A percentile compares a stretch with the other conserved stretches of the same genome.
These are phyloP conservation scores for Lentinus tigrinus DNA, from an alignment of 768 basidiomycete genomes.

Conservation along the genomic window DNA sequence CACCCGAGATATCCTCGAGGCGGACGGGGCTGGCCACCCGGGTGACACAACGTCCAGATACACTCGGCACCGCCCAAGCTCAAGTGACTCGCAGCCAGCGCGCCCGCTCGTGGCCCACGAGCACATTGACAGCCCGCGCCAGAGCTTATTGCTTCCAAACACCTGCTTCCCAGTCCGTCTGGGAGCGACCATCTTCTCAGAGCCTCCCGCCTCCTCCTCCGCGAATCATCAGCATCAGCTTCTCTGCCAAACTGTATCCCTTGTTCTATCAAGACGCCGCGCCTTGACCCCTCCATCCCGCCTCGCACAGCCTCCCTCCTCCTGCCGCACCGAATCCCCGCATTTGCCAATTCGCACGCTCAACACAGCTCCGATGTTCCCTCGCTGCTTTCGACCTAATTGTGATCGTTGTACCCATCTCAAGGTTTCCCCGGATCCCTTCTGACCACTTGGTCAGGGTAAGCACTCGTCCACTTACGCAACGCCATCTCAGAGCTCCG, in stretches of 20 bases:
- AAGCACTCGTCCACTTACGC: slow-evolving; percentile 8
- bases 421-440: slow-evolving; percentile 7
- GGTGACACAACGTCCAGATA: slow-evolving; percentile 5
- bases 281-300: neutral
- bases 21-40: neutral
- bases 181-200: slow-evolving; percentile 5
- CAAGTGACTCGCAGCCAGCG: slow-evolving; percentile 7
- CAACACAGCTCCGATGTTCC: slow-evolving; percentile 2
- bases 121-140: slow-evolving; percentile 14
- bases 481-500: slow-evolving; percentile 11
- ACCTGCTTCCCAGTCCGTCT: slow-evolving; percentile 5
- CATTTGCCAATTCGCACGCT: slow-evolving; percentile 3
- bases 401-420: slow-evolving; percentile 16
- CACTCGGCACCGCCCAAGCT: slow-evolving; percentile 11
- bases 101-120: neutral
- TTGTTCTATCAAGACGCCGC: slow-evolving; percentile 6
- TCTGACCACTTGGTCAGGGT: slow-evolving; percentile 5
- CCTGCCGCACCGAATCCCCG: slow-evolving; percentile 8
- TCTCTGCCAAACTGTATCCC: slow-evolving; percentile 9
- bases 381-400: slow-evolving; percentile 15
- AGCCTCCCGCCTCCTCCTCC: slow-evolving; percentile 3
- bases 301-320: slow-evolving; percentile 13
- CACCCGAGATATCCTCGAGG: no score
- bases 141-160: slow-evolving; percentile 13
- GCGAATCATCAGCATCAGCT: slow-evolving; percentile 18